Conservation (phyloP, 768 basidiomycete genomes). For the Xerocomus brunneocitrinus region DNA sequence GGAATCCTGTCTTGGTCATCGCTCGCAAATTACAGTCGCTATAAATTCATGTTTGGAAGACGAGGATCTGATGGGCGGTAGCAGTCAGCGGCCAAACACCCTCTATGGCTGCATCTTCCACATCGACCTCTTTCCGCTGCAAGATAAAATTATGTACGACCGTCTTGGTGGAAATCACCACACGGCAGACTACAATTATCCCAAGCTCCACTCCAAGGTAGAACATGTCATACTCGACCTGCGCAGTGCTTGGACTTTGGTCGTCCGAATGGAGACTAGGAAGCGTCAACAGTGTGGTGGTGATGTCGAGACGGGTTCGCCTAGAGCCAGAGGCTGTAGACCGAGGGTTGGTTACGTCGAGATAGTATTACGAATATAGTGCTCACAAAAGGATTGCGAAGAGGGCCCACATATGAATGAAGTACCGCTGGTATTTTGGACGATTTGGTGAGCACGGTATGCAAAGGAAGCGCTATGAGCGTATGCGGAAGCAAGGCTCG, state of each 20-base stretch:
- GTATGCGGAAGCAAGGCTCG: slow-evolving; percentile 31
- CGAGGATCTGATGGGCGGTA: slow-evolving; percentile 29
- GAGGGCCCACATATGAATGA: slow-evolving; percentile 1
- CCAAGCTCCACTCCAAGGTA: slow-evolving; percentile 27
- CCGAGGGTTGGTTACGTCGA: slow-evolving; percentile 1
- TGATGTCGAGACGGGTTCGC: slow-evolving; percentile 26
- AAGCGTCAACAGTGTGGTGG: slow-evolving; percentile 21
- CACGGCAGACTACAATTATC: slow-evolving; percentile 27
- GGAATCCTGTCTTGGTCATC: background rate
- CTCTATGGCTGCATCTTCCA: slow-evolving; percentile 25
- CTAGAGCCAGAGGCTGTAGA: slow-evolving; percentile 17
- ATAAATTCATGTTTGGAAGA: slow-evolving; percentile 19
- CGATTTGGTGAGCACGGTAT: slow-evolving; percentile 20
- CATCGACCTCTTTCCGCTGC: slow-evolving; percentile 26
- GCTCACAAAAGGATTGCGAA: slow-evolving; percentile 16
- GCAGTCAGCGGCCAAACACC: slow-evolving; percentile 30
- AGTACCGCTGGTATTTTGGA: background rate
- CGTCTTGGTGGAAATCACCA: slow-evolving; percentile 11
- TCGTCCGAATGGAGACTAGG: slow-evolving; percentile 22
- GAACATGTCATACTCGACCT: slow-evolving; percentile 28
- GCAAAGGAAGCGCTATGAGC: slow-evolving; percentile 28
- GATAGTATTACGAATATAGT: background rate
- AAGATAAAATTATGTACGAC: slow-evolving; percentile 30
- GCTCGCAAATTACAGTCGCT: background rate
- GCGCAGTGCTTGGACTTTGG: slow-evolving; percentile 1